These are phyloP conservation scores for Claviceps pazoutovae DNA, from an alignment of 2,329 filamentous ascomycete genomes.

Conservation along the genomic window DNA sequence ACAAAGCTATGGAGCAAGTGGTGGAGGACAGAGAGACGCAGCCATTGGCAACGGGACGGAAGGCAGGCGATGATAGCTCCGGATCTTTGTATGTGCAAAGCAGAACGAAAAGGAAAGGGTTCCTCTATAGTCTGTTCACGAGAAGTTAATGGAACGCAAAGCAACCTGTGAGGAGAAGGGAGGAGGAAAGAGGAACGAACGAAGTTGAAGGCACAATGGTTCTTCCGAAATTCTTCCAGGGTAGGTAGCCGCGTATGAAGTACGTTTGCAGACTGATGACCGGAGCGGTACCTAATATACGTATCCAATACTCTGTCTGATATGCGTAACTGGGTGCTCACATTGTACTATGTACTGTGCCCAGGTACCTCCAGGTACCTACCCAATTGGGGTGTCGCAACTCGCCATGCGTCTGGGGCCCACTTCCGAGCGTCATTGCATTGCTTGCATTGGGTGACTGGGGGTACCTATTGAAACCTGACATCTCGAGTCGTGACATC, in stretches of 20 bases:
- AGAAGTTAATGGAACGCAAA: not conserved
- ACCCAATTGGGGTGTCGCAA: not conserved
- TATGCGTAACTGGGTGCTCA: fast-evolving
- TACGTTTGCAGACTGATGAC: too few relatives aligned
- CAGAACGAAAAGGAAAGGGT: constrained; percentile 7
- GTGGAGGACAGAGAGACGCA: not conserved
- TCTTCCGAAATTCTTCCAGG: not conserved
- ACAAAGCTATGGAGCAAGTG: not conserved
- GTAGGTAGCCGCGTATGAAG: not conserved
- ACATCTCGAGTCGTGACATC: not conserved
- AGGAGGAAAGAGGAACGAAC: not conserved
- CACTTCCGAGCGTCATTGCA: not conserved
- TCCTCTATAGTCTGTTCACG: constrained; percentile 8
- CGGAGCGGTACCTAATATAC: too few relatives aligned
- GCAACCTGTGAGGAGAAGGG: too few relatives aligned
- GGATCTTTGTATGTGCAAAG: not conserved
- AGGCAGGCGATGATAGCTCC: not conserved
- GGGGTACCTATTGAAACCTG: not conserved
- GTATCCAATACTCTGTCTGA: too few relatives aligned
- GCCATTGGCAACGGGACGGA: not conserved
- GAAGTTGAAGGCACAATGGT: not conserved
- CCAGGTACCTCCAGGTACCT: not conserved
- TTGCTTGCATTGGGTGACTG: not conserved
- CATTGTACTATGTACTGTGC: not conserved
- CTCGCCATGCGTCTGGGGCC: not conserved